A percentile compares a stretch with the other conserved stretches of the same genome.
Conservation (phyloP, 495 filamentous ascomycete species). For the Geoglossum glabrum region DNA sequence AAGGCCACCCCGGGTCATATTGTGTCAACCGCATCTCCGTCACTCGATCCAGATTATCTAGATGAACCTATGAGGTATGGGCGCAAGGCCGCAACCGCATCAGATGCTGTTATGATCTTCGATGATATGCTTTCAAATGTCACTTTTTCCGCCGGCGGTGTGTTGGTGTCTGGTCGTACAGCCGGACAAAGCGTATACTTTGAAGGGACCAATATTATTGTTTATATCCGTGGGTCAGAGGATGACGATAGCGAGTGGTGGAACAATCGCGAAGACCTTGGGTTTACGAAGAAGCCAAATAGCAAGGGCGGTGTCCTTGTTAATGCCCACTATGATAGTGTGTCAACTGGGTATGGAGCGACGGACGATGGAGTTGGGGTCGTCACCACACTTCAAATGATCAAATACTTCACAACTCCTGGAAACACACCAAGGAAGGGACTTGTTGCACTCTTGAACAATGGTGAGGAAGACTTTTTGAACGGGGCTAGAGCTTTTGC, state of each 20-base stretch:
- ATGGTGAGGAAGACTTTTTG: constrained; percentile 86
- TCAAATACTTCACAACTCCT: constrained; percentile 65
- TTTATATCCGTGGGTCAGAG: constrained; percentile 68
- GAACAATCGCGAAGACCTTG: constrained; percentile 19
- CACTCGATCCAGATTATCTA: background rate
- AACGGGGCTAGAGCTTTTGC: constrained; percentile 79
- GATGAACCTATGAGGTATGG: constrained; percentile 3
- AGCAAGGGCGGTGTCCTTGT: constrained; percentile 65
- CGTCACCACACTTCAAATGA: constrained; percentile 65
- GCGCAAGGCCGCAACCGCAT: constrained; percentile 13
- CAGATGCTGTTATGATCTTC: constrained; percentile 37
- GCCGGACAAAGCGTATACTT: constrained; percentile 49
- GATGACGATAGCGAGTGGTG: constrained; percentile 50
- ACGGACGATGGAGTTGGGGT: constrained; percentile 90
- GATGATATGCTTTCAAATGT: constrained; percentile 67
- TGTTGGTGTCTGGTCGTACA: constrained; percentile 5
- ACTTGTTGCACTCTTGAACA: constrained; percentile 75
- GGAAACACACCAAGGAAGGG: constrained; percentile 61
- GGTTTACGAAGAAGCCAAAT: constrained; percentile 23
- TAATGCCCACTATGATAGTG: constrained; percentile 92
- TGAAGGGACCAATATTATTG: constrained; percentile 80
- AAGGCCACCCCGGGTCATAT: constrained; percentile 9
- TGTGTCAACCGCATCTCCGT: background rate
- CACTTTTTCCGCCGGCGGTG: constrained; percentile 26
- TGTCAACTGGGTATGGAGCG: constrained; percentile 75